A percentile compares a stretch with the other conserved stretches of the same genome.
Conservation (phyloP, 2,329 filamentous ascomycete species). For the Bipolaris zeicola region DNA sequence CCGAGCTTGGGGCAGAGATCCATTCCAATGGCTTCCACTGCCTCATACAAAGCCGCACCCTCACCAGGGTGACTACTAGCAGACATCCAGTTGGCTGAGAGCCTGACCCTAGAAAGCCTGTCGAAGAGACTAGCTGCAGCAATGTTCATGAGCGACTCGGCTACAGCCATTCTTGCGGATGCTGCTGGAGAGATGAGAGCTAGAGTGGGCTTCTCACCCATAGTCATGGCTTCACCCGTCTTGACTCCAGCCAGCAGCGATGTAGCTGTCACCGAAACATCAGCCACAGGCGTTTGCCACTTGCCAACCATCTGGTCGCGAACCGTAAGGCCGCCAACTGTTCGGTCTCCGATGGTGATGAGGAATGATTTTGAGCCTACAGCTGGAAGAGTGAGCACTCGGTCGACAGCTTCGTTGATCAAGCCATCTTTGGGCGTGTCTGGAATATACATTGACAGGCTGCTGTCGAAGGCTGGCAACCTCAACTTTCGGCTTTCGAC, state of each 20-base stretch:
- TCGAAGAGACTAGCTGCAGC: conserved; percentile 78
- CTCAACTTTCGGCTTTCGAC: conserved; percentile 72
- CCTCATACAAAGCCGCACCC: conserved; percentile 89
- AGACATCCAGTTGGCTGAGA: conserved; percentile 99
- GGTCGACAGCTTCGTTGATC: conserved; percentile 73
- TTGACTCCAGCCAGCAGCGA: conserved; percentile 73
- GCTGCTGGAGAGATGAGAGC: conserved; percentile 88
- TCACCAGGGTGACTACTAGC: conserved; percentile 93
- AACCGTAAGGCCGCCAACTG: conserved; percentile 84
- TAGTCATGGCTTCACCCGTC: conserved; percentile 94
- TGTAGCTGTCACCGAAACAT: conserved; percentile 90
- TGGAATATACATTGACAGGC: conserved; percentile 69
- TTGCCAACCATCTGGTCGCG: conserved; percentile 96
- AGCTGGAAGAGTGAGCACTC: conserved; percentile 82
- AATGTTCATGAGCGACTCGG: conserved; percentile 90
- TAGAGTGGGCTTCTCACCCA: conserved; percentile 89
- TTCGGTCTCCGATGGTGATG: conserved; percentile 93
- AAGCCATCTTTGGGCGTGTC: conserved; percentile 60
- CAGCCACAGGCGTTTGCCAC: conserved; percentile 93
- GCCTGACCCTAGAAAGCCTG: conserved; percentile 76
- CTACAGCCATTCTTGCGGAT: conserved; percentile 95
- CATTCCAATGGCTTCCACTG: conserved; percentile 90
- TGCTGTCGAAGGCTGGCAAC: conserved; percentile 75
- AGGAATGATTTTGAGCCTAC: conserved; percentile 98
- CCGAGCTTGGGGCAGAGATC: conserved; percentile 89